Conservation (phyloP, 148 eudicot species). For the Rhododendron kiyosumense region DNA sequence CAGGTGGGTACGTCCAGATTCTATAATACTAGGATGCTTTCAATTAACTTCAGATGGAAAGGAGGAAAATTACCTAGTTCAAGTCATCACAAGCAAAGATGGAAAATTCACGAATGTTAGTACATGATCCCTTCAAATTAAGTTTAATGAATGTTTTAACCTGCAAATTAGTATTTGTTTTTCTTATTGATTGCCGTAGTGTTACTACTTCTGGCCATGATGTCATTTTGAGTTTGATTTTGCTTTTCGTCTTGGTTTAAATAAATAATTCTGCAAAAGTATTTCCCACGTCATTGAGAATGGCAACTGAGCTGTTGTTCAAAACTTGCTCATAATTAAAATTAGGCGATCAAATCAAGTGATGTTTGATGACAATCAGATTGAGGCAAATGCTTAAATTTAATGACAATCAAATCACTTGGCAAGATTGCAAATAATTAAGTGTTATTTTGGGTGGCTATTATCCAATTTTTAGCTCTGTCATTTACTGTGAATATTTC, state of each 20-base stretch:
- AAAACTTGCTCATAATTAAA: too few relatives aligned
- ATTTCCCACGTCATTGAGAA: neutral
- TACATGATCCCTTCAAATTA: constrained; percentile 12
- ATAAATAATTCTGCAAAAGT: neutral
- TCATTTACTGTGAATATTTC: neutral
- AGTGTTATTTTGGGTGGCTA: neutral
- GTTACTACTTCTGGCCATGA: neutral
- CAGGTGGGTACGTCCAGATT: constrained; percentile 84
- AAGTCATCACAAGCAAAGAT: constrained; percentile 58
- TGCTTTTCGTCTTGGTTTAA: neutral
- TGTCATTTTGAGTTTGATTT: neutral
- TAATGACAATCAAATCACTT: neutral
- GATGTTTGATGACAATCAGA: neutral
- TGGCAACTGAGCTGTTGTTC: neutral
- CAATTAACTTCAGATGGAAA: constrained; percentile 44
- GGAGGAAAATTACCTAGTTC: constrained; percentile 73
- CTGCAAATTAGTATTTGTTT: neutral
- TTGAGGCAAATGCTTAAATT: neutral
- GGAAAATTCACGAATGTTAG: constrained; percentile 57
- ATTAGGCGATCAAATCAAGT: neutral
- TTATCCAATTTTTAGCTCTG: neutral
- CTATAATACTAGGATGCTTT: constrained; percentile 72
- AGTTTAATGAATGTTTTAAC: neutral
- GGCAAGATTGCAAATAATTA: neutral
- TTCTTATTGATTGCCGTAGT: neutral